These are phyloP conservation scores for Pythium insidiosum DNA, from an alignment of 352 stramenopile genomes.

Conservation along the genomic window DNA sequence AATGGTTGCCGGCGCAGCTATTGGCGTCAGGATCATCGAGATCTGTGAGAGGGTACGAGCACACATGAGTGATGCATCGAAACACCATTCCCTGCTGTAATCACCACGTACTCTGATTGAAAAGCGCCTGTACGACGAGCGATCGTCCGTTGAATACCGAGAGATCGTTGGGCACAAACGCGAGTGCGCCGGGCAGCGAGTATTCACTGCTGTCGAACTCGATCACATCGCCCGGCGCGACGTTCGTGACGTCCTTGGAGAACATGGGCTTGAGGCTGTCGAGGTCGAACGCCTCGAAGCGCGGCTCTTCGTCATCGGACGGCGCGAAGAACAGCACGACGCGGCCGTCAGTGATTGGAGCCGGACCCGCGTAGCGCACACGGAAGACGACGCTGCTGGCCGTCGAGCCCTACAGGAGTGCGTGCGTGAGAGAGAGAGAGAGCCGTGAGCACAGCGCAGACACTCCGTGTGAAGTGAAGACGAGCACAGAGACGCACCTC, in stretches of 20 bases:
- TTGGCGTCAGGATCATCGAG: slow-evolving; percentile 61
- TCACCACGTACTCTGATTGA: slow-evolving; percentile 56
- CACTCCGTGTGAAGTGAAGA: no score
- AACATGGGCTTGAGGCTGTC: slow-evolving; percentile 52
- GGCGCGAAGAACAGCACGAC: slow-evolving; percentile 63
- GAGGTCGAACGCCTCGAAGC: slow-evolving; percentile 50
- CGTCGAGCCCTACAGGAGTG: slow-evolving; percentile 30
- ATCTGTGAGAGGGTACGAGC: no score
- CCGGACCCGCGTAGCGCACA: slow-evolving; percentile 29
- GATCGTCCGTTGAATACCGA: slow-evolving; percentile 24
- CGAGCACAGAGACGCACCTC: no score
- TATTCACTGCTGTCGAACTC: slow-evolving; percentile 62
- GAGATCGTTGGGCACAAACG: slow-evolving; percentile 50
- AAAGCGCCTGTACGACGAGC: slow-evolving; percentile 55
- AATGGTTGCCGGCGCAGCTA: slow-evolving; percentile 46
- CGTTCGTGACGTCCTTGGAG: slow-evolving; percentile 49
- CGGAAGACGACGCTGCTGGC: slow-evolving; percentile 44
- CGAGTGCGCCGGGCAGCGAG: slow-evolving; percentile 43
- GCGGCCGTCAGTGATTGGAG: slow-evolving; percentile 30
- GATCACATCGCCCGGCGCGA: slow-evolving; percentile 42
- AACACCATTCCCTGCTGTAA: no score
- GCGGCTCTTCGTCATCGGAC: slow-evolving; percentile 25
- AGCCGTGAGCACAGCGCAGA: no score
- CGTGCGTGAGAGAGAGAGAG: no score
- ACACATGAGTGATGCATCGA: no score